A percentile compares a stretch with the other conserved stretches of the same genome.
Evolutionary conservation across 805 yeast species (phyloP).

Genomic region (Jamesozyma gamospora): DNA sequence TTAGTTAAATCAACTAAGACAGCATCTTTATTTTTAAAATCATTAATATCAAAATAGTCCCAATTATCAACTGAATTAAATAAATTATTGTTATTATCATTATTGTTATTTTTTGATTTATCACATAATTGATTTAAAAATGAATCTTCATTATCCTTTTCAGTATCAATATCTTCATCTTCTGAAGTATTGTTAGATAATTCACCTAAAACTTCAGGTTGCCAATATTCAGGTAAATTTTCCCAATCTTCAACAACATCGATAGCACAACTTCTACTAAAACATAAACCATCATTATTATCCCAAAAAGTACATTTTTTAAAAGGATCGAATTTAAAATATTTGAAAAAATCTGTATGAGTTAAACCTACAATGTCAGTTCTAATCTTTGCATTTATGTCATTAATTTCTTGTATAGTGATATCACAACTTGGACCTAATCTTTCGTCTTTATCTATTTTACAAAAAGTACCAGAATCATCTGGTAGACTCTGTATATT

Average conservation of each 20-base stretch:
- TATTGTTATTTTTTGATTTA: conserved; percentile 7
- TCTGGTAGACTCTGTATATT: background rate
- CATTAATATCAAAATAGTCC: conserved; percentile 64
- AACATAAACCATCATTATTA: conserved; percentile 69
- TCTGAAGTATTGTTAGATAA: conserved; percentile 24
- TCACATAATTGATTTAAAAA: conserved; percentile 32
- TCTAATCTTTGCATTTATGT: conserved; percentile 41
- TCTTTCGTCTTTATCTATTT: conserved; percentile 25
- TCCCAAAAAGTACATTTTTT: conserved; percentile 81
- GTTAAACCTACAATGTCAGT: conserved; percentile 51
- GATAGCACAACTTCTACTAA: conserved; percentile 82
- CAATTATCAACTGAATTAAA: conserved; percentile 31
- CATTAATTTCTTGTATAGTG: conserved; percentile 40
- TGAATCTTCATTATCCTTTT: conserved; percentile 23
- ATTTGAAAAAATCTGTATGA: conserved; percentile 71
- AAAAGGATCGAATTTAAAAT: conserved; percentile 76
- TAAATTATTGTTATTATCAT: conserved; percentile 8
- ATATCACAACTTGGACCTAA: conserved; percentile 32
- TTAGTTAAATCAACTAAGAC: conserved; percentile 78
- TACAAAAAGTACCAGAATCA: conserved; percentile 21
- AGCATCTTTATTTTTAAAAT: conserved; percentile 48
- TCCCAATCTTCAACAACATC: conserved; percentile 70
- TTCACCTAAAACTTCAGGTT: conserved; percentile 53
- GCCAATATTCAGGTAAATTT: conserved; percentile 61
- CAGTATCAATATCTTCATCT: conserved; percentile 17